Base-by-base conservation (phyloP, 2,329 filamentous ascomycete species). In the Diaporthe capsici region DNA sequence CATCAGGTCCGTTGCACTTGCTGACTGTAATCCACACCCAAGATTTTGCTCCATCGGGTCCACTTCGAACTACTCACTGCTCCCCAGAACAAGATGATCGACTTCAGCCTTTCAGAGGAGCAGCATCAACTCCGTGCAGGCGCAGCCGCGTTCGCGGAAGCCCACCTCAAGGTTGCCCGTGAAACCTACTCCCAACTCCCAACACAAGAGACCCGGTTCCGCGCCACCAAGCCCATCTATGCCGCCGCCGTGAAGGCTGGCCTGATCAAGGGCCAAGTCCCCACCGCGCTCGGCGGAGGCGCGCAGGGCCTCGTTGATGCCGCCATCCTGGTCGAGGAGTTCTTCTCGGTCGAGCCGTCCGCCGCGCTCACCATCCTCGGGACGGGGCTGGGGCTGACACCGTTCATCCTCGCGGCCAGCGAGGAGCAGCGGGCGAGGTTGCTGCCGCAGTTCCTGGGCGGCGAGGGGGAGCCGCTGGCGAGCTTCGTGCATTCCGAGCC, bases 401-500 rank as follows among this genome's bases (percentile, higher is more conserved):
- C 73, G 4, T 28, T 77, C 6, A 44, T 71, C 42, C 49, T 75
- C n/a, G 73, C 63, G 2, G 73, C 42, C 17, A 53, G 34, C 15
- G 53, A 49, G 9, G 70, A 73, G 70, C 39, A 57, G 55, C 22
- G 67, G 17, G 22, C 22, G 9, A 37, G 61, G 20, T 22, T 73
- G 25, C 47, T 73, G 60, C 28, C 5, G 22, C 28, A 4, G 20
- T 77, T 77, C 28, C 28, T 75, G n/a, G 51, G 25, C 10, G 67
- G 60, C 4, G 70, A 72, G n/a, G 75, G 68, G 4, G 37, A 53
- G 28, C 73, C 70, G 0, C 22, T 73, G 3, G 76, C 76, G 25
- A 71, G 61, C 25, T 76, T 77, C 5, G 70, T 76, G 63, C 71
- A 73, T 25, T 75, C 73, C 0, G 76, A 77, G 71, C 76, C 76